phyloP scores from a whole-genome alignment of 805 yeast genomes.

The Wickerhamomyces alni region DNA sequence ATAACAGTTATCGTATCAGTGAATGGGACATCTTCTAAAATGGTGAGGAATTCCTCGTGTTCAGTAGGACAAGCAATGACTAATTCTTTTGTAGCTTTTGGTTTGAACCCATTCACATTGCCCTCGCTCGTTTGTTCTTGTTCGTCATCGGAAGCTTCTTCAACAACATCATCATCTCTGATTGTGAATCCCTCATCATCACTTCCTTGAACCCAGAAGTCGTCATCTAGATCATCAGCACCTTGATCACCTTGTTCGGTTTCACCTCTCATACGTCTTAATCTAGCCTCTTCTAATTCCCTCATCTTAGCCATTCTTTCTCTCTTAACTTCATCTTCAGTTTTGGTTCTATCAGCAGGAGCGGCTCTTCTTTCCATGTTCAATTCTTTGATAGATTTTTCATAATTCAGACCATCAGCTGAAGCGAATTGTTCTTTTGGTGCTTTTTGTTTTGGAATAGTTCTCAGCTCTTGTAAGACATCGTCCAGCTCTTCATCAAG shows the following conservation, averaged over 20 bases:
- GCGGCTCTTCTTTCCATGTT: constrained; percentile 69
- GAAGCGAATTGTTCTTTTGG: constrained; percentile 18
- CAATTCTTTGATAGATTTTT: constrained; percentile 58
- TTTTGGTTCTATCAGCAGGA: constrained; percentile 77
- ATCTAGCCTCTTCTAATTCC: constrained; percentile 60
- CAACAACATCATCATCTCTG: constrained; percentile 35
- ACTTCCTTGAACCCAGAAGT: constrained; percentile 58
- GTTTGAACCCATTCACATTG: constrained; percentile 9
- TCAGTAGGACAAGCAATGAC: constrained; percentile 40
- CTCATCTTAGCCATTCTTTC: constrained; percentile 58
- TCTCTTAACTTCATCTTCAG: constrained; percentile 59
- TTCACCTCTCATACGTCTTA: constrained; percentile 71
- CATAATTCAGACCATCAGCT: constrained; percentile 47
- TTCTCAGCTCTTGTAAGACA: constrained; percentile 50
- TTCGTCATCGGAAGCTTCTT: constrained; percentile 25
- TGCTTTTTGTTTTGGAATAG: constrained; percentile 25
- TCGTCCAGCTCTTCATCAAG: constrained; percentile 72
- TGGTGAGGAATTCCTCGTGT: constrained; percentile 35
- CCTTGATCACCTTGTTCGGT: constrained; percentile 40
- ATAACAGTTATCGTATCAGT: constrained; percentile 42
- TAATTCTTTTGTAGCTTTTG: constrained; percentile 3
- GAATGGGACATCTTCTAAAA: constrained; percentile 29
- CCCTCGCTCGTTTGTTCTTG: constrained; percentile 18
- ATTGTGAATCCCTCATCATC: constrained; percentile 35
- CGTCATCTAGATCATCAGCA: constrained; percentile 65